Base-by-base conservation (phyloP, 2,329 filamentous ascomycete genomes). In the Penicillium brasilianum region DNA sequence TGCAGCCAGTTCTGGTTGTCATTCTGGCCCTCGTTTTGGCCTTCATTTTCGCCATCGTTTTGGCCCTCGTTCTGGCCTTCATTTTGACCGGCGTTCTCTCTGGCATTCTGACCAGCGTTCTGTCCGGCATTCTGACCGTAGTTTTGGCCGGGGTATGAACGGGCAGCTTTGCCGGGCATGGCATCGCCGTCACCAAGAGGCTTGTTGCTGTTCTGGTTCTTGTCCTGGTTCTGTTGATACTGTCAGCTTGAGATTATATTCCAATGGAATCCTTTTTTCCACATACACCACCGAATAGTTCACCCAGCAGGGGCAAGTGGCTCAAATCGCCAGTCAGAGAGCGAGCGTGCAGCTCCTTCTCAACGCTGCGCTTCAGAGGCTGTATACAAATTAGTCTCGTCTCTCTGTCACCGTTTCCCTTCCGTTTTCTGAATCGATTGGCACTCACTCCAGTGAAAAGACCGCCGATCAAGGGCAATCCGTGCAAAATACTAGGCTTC, bases 251-350 rank as follows among this genome's bases (percentile, higher is more conserved):
- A 30, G 2, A 1, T 7, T 28, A 28, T 6, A 28, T 10, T 16
- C 8, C 3, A n/a, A 5, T 13, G n/a, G 34, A 3, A 1, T 30
- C 8, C 18, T 41, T 25, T 25, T 5, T n/a, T 4, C 14, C 22
- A 62, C 67, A 14, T 61, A 69, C 67, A 25, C 62, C 65, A 48
- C 62, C 60, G 32, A 66, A 62, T 3, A 66, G n/a, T 2, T 60
- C 48, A 36, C 60, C 62, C 51, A 66, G 37, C 1, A 66, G 7
- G 4, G 65, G 65, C 16, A 66, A 44, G 6, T 59, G 52, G 25
- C 60, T 57, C 7, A 66, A 55, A 25, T 63, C 62, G 4, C 65
- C 59, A 8, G 65, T 66, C 10, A 66, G 55, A 5, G 65, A 66
- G 11, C 65, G 64, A 36, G 43, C 9, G 16, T 43, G 37, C 20